Percentiles rank a stretch among this genome's conserved stretches.
Conservation (phyloP, 495 filamentous ascomycete species). For the Mycothermus thermophilus region DNA sequence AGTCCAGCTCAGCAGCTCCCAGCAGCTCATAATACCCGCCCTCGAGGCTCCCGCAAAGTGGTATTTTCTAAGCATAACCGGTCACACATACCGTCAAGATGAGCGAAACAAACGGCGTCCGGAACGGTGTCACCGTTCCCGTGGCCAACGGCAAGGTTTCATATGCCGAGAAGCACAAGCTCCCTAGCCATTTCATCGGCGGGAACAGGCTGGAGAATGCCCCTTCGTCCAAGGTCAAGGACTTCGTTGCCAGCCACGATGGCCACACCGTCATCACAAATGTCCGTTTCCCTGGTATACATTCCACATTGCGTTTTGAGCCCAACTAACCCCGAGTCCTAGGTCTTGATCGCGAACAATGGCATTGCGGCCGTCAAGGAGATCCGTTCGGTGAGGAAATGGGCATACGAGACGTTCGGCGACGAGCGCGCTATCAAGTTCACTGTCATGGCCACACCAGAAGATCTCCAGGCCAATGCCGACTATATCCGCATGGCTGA, state of each 20-base stretch:
- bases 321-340: background rate
- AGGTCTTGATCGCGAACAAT: slow-evolving; percentile 99
- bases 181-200: slow-evolving; percentile 89
- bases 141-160: slow-evolving; percentile 37
- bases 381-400: slow-evolving; percentile 97
- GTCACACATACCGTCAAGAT: slow-evolving; percentile 20
- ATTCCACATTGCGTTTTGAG: no score
- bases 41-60: slow-evolving; percentile 3
- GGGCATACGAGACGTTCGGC: slow-evolving; percentile 98
- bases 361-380: slow-evolving; percentile 99
- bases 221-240: slow-evolving; percentile 67
- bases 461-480: slow-evolving; percentile 93
- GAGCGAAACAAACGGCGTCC: slow-evolving; percentile 39
- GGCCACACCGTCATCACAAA: slow-evolving; percentile 97
- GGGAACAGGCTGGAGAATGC: slow-evolving; percentile 77
- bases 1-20: background rate
- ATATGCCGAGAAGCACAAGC: slow-evolving; percentile 60
- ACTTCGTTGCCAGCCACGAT: slow-evolving; percentile 79
- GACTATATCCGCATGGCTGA: slow-evolving; percentile 99
- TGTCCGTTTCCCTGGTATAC: slow-evolving; percentile 40
- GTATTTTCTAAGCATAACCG: background rate
- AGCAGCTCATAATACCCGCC: background rate
- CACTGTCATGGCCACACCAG: slow-evolving; percentile 99
- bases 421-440: slow-evolving; percentile 98
- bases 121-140: slow-evolving; percentile 28